phyloP scores from a whole-genome alignment of 2,329 filamentous ascomycete genomes.

The Aspergillus oerlinghausenensis region DNA sequence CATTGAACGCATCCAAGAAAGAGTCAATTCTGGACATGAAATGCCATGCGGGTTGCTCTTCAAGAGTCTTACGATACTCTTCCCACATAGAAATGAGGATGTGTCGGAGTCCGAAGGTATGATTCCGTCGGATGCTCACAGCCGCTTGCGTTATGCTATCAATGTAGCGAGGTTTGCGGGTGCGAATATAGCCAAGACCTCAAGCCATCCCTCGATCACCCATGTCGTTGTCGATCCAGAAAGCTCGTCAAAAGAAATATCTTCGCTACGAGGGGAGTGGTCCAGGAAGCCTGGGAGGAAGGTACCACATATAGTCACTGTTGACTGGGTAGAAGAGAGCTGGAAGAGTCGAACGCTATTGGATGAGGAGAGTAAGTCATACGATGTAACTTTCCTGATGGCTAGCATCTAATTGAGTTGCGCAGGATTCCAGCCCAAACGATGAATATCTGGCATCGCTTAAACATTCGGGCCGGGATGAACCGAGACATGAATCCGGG shows the following conservation, averaged over 20 bases:
- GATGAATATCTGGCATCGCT: neutral
- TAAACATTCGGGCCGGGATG: neutral
- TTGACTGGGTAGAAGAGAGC: conserved; percentile 71
- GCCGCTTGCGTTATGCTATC: conserved; percentile 43
- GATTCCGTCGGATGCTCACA: conserved; percentile 1
- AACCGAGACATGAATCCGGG: neutral
- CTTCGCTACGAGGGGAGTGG: conserved; percentile 27
- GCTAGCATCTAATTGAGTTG: neutral
- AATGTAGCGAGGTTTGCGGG: conserved; percentile 66
- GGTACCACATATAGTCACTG: conserved; percentile 65
- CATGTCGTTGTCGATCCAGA: conserved; percentile 64
- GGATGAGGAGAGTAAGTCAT: conserved; percentile 63
- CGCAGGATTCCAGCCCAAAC: neutral
- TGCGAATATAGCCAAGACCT: conserved; percentile 52
- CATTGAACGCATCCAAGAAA: conserved; percentile 51
- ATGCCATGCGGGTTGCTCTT: conserved; percentile 46
- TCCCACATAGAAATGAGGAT: conserved; percentile 20
- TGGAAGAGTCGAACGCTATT: conserved; percentile 74
- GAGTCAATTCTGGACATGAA: conserved; percentile 28
- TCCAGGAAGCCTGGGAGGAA: conserved; percentile 30
- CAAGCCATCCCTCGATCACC: conserved; percentile 57
- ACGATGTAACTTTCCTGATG: neutral
- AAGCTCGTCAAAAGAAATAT: conserved; percentile 42
- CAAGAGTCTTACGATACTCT: conserved; percentile 42
- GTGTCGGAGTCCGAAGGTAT: neutral